Evolutionary conservation across 371 early-diverging fungal genomes (phyloP).

Genomic region (Syncephalastrum racemosum): DNA sequence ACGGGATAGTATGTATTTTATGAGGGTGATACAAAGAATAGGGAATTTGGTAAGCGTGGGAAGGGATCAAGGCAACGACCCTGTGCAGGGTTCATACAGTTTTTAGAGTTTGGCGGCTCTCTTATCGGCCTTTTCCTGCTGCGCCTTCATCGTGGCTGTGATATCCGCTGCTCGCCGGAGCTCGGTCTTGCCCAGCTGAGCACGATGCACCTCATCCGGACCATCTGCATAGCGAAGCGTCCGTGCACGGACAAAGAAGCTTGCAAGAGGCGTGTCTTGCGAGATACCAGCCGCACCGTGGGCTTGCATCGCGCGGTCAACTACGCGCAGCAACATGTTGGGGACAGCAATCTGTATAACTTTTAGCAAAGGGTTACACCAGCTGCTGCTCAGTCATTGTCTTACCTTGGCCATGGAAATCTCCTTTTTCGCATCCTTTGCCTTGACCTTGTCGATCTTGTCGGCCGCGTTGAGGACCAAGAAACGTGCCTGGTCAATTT

Average conservation of each 20-base stretch:
- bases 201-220: slow-evolving; percentile 37
- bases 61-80: too few species aligned
- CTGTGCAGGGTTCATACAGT: neutral
- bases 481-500: slow-evolving; percentile 88
- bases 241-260: slow-evolving; percentile 78
- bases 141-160: slow-evolving; percentile 24
- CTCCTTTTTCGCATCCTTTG: slow-evolving; percentile 87
- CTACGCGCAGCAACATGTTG: slow-evolving; percentile 69
- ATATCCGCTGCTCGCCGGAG: slow-evolving; percentile 48
- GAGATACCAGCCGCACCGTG: slow-evolving; percentile 90
- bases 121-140: slow-evolving; percentile 34
- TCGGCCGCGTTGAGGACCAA: slow-evolving; percentile 90
- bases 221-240: slow-evolving; percentile 93
- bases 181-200: slow-evolving; percentile 46
- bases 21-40: too few species aligned
- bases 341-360: slow-evolving; percentile 65
- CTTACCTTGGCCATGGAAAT: slow-evolving; percentile 94
- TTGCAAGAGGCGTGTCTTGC: slow-evolving; percentile 85
- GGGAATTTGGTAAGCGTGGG: too few species aligned
- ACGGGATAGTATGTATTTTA: too few species aligned
- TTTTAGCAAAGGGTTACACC: neutral
- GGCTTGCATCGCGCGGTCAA: slow-evolving; percentile 91
- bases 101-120: slow-evolving; percentile 21
- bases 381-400: neutral
- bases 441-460: slow-evolving; percentile 82